phyloP scores from a whole-genome alignment of 2,329 filamentous ascomycete species.

The Talaromyces sp. region DNA sequence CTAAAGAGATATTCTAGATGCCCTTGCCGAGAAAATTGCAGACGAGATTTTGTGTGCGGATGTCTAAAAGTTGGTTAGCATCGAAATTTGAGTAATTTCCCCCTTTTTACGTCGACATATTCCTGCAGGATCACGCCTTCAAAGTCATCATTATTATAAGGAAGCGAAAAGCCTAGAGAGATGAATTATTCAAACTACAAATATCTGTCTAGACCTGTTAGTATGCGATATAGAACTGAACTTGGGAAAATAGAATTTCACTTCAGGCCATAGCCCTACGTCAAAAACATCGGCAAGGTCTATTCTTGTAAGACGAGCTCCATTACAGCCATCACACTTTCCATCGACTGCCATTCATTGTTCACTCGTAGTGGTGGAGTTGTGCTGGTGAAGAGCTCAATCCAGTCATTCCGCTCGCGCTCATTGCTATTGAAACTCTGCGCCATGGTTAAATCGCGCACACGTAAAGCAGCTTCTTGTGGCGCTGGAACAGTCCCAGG shows the following conservation, averaged over 20 bases:
- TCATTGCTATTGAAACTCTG: slow-evolving; percentile 19
- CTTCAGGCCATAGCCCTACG: background rate
- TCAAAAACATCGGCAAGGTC: background rate
- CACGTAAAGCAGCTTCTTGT: background rate
- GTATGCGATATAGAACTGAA: background rate
- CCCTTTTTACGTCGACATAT: no score
- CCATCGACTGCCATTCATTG: background rate
- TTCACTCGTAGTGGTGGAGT: background rate
- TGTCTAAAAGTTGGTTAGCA: no score
- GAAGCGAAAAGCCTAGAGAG: background rate
- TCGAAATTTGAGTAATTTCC: no score
- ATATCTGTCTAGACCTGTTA: background rate
- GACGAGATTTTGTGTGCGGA: background rate
- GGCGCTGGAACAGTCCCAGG: background rate
- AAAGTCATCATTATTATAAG: no score
- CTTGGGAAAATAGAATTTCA: background rate
- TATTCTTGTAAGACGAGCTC: background rate
- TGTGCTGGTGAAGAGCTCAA: background rate
- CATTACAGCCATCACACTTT: background rate
- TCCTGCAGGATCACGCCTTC: no score
- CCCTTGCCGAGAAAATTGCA: background rate
- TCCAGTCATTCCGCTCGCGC: slow-evolving; percentile 20
- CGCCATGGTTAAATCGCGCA: slow-evolving; percentile 21
- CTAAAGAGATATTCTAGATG: background rate
- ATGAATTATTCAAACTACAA: background rate